phyloP scores from a whole-genome alignment of 805 yeast species.

The Candida hispaniensis region DNA sequence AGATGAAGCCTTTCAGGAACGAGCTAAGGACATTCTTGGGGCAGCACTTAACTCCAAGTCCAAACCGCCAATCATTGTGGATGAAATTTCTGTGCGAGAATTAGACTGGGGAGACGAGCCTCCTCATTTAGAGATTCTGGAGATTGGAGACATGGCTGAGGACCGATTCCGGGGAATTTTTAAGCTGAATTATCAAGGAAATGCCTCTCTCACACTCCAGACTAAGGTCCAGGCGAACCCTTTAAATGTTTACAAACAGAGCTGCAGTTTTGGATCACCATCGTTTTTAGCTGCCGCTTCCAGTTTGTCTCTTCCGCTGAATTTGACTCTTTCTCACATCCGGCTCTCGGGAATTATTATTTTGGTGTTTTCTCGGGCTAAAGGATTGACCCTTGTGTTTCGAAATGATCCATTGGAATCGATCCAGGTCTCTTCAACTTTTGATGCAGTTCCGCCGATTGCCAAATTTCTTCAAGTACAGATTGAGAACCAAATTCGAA shows the following conservation, averaged over 20 bases:
- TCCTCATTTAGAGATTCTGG: conserved; percentile 64
- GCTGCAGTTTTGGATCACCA: conserved; percentile 51
- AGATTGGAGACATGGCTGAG: conserved; percentile 61
- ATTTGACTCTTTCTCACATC: conserved; percentile 61
- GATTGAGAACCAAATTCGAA: conserved; percentile 70
- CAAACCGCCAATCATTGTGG: conserved; percentile 27
- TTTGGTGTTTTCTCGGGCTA: conserved; percentile 67
- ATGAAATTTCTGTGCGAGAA: conserved; percentile 50
- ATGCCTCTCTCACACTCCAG: conserved; percentile 56
- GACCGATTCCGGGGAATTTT: conserved; percentile 51
- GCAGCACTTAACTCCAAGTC: conserved; percentile 27
- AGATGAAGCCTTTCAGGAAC: conserved; percentile 46
- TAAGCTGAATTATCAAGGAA: conserved; percentile 63
- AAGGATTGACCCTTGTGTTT: conserved; percentile 78
- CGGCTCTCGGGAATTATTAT: conserved; percentile 71
- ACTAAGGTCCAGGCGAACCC: conserved; percentile 80
- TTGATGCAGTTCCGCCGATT: conserved; percentile 71
- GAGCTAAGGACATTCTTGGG: conserved; percentile 37
- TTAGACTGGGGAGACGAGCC: conserved; percentile 64
- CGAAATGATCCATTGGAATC: conserved; percentile 81
- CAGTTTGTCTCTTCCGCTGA: conserved; percentile 67
- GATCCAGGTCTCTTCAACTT: conserved; percentile 75
- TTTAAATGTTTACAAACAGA: conserved; percentile 47
- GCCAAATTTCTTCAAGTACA: conserved; percentile 75
- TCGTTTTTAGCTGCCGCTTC: conserved; percentile 53